Evolutionary conservation across 768 basidiomycete species (phyloP), one percentile per base, ranked within the genome.

Genomic region (Auriscalpium microsporum): DNA sequence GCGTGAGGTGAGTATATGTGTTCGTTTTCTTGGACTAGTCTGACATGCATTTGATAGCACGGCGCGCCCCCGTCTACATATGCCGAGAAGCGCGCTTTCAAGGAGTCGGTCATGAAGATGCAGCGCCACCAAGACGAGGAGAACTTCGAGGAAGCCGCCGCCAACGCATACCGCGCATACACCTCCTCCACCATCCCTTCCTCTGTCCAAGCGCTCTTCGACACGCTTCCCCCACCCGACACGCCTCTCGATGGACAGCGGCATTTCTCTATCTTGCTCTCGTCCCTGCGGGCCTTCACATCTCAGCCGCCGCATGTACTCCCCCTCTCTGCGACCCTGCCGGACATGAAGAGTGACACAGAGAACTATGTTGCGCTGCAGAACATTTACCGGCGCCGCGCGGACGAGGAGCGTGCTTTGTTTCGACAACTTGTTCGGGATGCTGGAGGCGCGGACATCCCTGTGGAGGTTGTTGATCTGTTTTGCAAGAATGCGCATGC

Each of bases 341-440:
- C 95, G 0, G 95, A 99, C 71, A 97, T 99, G 91, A 94, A 94
- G 66, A 84, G 94, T 16, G 87, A 86, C 65, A 96, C 96, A 6
- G 66, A 73, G 19, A 78, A 78, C 53, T 98, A 97, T 66, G 84
- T 96, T 48, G 77, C 81, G 16, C 77, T 99, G 11, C 94, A 97
- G 66, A 83, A 77, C 44, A 67, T 98, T 56, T 99, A 94, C 74
- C 90, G 89, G 64, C 65, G 75, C 7, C 82, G 84, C 52, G 87
- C 93, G 2, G 80, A 81, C 37, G 78, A 80, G 50, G 90, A 94
- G 65, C 86, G 82, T 64, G 72, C 65, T 16, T 52, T 59, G n/a
- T 65, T 78, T 53, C 63, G 63, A 36, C 65, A 65, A 19, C 61
- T 71, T 0, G 79, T 90, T 66, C 78, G 77, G 67, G 72, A 72